These are phyloP conservation scores for Syzygium jambos DNA, from an alignment of 345 rosid species.

Conservation along the genomic window DNA sequence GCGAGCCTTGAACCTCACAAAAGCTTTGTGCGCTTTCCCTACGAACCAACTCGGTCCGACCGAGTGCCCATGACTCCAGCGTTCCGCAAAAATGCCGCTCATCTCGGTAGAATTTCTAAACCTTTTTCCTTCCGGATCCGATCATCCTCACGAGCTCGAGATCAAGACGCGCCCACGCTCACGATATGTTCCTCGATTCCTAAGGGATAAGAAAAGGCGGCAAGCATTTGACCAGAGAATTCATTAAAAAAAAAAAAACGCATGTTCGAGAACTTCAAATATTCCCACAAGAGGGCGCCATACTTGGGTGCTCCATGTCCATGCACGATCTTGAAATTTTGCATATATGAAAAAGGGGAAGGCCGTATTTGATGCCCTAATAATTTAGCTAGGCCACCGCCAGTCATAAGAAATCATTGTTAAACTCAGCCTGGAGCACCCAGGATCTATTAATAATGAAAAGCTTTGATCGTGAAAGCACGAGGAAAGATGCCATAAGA, in stretches of 20 bases:
- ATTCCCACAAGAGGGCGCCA: not conserved
- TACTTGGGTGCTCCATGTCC: not conserved
- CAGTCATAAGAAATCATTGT: not conserved
- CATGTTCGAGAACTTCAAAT: not conserved
- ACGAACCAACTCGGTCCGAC: not conserved
- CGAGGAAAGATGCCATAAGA: not conserved
- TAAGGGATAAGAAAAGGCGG: not conserved
- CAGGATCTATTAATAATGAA: not conserved
- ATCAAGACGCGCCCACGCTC: not conserved
- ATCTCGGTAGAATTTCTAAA: not conserved
- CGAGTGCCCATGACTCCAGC: not conserved
- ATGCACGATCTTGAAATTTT: not conserved
- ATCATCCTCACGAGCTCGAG: not conserved
- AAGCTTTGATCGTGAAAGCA: not conserved
- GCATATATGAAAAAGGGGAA: not conserved
- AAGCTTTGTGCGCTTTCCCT: fast-evolving
- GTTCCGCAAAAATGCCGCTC: not conserved
- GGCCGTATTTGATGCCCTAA: not conserved
- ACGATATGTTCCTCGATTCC: not conserved
- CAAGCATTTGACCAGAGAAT: not conserved
- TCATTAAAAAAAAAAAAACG: not conserved
- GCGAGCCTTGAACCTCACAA: not conserved
- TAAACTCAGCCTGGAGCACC: not conserved
- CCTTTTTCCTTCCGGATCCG: not conserved
- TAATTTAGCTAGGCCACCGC: not conserved